Evolutionary conservation across 1,284 basidiomycete genomes (phyloP).

Genomic region (Ganoderma resinaceum): DNA sequence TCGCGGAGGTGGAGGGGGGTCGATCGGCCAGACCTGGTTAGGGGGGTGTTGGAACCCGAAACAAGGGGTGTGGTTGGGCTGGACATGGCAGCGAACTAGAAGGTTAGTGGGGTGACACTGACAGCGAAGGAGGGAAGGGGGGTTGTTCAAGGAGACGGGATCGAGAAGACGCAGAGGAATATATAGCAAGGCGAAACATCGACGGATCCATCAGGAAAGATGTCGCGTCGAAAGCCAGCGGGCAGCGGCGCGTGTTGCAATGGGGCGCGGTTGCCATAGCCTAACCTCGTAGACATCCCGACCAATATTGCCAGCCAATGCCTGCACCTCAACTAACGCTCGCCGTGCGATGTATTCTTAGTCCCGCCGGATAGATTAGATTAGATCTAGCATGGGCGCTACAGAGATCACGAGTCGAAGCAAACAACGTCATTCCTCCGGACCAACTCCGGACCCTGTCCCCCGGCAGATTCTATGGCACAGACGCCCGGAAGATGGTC

Average conservation of each 20-base stretch:
- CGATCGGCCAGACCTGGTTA: conserved; percentile 35
- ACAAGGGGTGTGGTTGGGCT: conserved; percentile 6
- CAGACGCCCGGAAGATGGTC: conserved; percentile 24
- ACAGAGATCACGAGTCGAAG: conserved; percentile 10
- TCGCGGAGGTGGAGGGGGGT: conserved; percentile 36
- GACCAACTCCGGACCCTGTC: conserved; percentile 25
- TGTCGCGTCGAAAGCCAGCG: conserved; percentile 11
- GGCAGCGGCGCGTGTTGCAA: conserved; percentile 12
- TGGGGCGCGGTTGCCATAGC: conserved; percentile 8
- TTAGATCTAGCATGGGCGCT: background rate
- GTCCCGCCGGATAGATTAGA: conserved; percentile 25
- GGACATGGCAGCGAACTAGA: conserved; percentile 1
- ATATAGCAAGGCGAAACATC: conserved; percentile 18
- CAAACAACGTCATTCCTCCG: conserved; percentile 11
- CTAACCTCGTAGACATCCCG: conserved; percentile 1
- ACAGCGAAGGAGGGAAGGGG: background rate
- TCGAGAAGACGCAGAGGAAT: conserved; percentile 8
- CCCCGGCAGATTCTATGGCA: conserved; percentile 12
- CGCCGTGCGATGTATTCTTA: conserved; percentile 21
- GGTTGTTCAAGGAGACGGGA: background rate
- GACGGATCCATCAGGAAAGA: conserved; percentile 5
- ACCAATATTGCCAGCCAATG: background rate
- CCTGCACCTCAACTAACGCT: background rate
- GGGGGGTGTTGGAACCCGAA: conserved; percentile 29
- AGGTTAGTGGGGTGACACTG: conserved; percentile 8